phyloP scores from a whole-genome alignment of 106 monocot genomes.

The Alisma plantagoaquatica region DNA sequence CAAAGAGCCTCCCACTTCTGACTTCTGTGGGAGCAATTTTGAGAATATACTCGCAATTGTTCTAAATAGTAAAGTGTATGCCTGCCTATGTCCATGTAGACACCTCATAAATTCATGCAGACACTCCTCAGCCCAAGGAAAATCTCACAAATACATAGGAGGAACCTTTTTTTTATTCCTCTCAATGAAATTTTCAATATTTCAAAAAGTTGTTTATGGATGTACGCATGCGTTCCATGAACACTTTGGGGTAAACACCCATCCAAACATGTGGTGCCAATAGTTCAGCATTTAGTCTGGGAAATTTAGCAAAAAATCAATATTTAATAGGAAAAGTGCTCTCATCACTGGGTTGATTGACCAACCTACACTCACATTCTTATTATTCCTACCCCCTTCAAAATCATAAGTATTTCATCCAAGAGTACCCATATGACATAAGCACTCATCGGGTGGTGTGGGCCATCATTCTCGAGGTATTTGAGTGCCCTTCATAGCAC shows the following conservation, averaged over 20 bases:
- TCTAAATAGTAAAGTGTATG: too few relatives aligned
- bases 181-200: constrained; percentile 7
- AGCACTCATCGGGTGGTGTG: too few relatives aligned
- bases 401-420: too few relatives aligned
- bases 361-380: constrained; percentile 4
- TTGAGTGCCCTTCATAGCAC: constrained; percentile 14
- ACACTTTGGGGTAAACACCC: constrained; percentile 2
- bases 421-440: too few relatives aligned
- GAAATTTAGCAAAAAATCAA: constrained; percentile 1
- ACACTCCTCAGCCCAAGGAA: too few relatives aligned
- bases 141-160: constrained; percentile 1
- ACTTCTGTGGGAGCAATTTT: too few relatives aligned
- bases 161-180: constrained; percentile 2
- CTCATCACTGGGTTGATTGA: constrained; percentile 11
- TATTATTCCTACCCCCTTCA: too few relatives aligned
- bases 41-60: too few relatives aligned
- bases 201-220: background rate
- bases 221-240: constrained; percentile 1
- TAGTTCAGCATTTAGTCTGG: constrained; percentile 1
- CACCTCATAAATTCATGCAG: too few relatives aligned
- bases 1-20: too few relatives aligned
- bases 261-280: constrained; percentile 1
- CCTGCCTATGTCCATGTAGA: too few relatives aligned
- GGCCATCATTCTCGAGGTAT: constrained; percentile 9
- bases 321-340: constrained; percentile 15